Evolutionary conservation across 2,329 filamentous ascomycete genomes (phyloP).

Genomic region (Anthostomella pinea): DNA sequence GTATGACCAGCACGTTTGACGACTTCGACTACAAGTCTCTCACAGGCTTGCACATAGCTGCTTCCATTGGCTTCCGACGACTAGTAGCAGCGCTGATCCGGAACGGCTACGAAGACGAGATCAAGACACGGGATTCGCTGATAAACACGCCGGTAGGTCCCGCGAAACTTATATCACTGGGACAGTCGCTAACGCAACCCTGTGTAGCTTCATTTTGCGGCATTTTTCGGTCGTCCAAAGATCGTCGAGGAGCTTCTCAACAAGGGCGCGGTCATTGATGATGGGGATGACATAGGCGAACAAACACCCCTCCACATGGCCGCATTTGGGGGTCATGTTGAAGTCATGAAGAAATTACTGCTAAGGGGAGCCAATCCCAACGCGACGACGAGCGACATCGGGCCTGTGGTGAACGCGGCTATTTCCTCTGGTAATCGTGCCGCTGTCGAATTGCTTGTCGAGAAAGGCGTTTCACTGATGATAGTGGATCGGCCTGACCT

Average conservation of each 20-base stretch:
- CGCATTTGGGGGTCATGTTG: conserved; percentile 36
- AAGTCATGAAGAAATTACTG: conserved; percentile 40
- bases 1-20: conserved; percentile 31
- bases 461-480: conserved; percentile 35
- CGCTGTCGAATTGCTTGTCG: conserved; percentile 39
- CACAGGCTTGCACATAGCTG: conserved; percentile 37
- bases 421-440: conserved; percentile 40
- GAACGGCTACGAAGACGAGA: conserved; percentile 36
- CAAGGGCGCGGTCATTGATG: conserved; percentile 31
- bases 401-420: conserved; percentile 39
- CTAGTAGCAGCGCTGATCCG: conserved; percentile 37
- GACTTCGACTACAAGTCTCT: conserved; percentile 30
- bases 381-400: conserved; percentile 25
- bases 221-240: conserved; percentile 31
- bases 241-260: conserved; percentile 38
- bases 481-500: conserved; percentile 28
- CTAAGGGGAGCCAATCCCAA: conserved; percentile 37
- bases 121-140: conserved; percentile 30
- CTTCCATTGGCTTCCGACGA: conserved; percentile 37
- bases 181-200: conserved; percentile 1
- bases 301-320: conserved; percentile 40
- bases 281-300: conserved; percentile 30
- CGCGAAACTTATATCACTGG: background rate
- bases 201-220: conserved; percentile 32
- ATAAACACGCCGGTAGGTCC: conserved; percentile 34